Base-by-base conservation (phyloP, 768 basidiomycete genomes). In the Pleurotus tuoliensis region DNA sequence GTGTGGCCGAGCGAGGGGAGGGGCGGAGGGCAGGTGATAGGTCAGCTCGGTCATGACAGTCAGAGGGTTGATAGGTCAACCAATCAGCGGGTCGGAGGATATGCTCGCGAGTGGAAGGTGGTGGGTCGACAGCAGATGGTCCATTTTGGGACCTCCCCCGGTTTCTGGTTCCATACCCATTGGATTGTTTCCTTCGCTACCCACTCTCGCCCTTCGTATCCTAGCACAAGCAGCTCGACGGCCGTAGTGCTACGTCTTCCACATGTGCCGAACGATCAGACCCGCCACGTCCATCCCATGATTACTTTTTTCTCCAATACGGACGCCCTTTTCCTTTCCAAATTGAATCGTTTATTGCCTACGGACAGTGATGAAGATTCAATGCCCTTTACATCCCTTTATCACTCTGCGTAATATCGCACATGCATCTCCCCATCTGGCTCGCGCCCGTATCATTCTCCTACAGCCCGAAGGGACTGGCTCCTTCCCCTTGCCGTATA, bases 301-400 rank as follows among this genome's bases (percentile, higher is more conserved):
- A 30, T 41, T 53, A 53, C 51, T 53, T 39, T 39, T 57, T 62
- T 63, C 73, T 71, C 71, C 59, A 70, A 76, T 72, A 87, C 86
- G 88, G 88, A 90, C 88, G 88, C 87, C 86, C 72, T 80, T 81
- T 85, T 82, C 70, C 75, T 77, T 53, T 86, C 82, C 83, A 85
- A 63, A 78, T 47, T 47, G 24, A 47, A 30, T 18, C 59, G 55
- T 44, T 63, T 61, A 55, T 55, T 57, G 54, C 49, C 34, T 52
- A 53, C 52, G 30, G 16, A 41, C 60, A 47, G 22, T 52, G 63
- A 54, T 55, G 58, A 52, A 61, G 57, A 53, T 50, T 56, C 55
- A 61, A 57, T 62, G 70, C 65, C 73, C 61, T 73, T 68, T 62
- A 68, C 52, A 55, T 69, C 66, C 60, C 63, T 45, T 37, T 47